A percentile compares a stretch with the other conserved stretches of the same genome.
phyloP scores from a whole-genome alignment of 768 basidiomycete genomes.

The Suillus clintonianus region DNA sequence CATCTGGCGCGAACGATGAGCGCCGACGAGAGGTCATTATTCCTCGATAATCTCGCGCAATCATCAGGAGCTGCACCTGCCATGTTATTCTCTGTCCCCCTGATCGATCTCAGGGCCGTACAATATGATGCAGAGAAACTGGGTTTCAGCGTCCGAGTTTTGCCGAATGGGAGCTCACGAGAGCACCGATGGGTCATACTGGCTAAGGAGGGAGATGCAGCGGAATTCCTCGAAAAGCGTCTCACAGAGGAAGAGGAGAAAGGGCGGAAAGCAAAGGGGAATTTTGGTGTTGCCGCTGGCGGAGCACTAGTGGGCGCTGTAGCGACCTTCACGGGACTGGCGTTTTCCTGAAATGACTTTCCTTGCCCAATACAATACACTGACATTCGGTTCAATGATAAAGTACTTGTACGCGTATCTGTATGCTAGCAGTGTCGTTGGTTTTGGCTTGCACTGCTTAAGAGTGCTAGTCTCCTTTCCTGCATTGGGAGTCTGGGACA shows the following conservation, averaged over 20 bases:
- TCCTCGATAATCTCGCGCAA: constrained; percentile 46
- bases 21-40: constrained; percentile 49
- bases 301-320: constrained; percentile 64
- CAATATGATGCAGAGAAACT: constrained; percentile 41
- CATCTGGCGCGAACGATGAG: constrained; percentile 53
- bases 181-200: constrained; percentile 52
- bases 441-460: neutral
- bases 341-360: constrained; percentile 40
- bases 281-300: constrained; percentile 51
- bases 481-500: neutral
- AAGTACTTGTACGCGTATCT: neutral
- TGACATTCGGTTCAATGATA: neutral
- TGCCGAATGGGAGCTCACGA: constrained; percentile 27
- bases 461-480: neutral
- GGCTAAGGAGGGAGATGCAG: constrained; percentile 51
- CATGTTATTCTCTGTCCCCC: constrained; percentile 50
- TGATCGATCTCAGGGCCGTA: constrained; percentile 44
- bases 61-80: constrained; percentile 41
- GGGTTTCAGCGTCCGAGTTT: constrained; percentile 45
- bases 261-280: constrained; percentile 16
- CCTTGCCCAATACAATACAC: neutral
- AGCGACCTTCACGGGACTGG: constrained; percentile 60
- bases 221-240: constrained; percentile 34
- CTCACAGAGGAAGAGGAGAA: constrained; percentile 34
- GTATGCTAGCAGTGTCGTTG: neutral